A percentile compares a stretch with the other conserved stretches of the same genome.
Evolutionary conservation across 2,329 filamentous ascomycete species (phyloP).

Genomic region (Pseudocercospora ulei): DNA sequence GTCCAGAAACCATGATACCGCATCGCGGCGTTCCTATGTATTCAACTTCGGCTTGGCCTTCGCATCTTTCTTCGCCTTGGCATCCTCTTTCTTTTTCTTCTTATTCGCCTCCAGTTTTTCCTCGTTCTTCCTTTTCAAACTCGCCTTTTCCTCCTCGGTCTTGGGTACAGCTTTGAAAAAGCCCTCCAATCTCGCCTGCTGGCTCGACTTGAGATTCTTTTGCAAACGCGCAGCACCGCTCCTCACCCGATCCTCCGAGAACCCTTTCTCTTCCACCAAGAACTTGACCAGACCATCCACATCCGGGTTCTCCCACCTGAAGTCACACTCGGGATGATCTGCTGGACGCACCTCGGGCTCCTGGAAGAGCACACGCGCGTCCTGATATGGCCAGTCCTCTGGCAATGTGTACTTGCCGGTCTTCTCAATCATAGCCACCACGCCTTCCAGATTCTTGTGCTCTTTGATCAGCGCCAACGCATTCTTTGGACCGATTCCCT

Average conservation of each 20-base stretch:
- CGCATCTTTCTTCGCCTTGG: slow-evolving; percentile 85
- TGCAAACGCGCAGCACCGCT: slow-evolving; percentile 65
- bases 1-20: slow-evolving; percentile 7
- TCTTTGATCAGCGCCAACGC: slow-evolving; percentile 91
- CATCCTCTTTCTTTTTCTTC: slow-evolving; percentile 88
- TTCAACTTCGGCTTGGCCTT: slow-evolving; percentile 64
- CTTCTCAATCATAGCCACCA: slow-evolving; percentile 69
- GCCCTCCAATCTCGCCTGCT: slow-evolving; percentile 84
- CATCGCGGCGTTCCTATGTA: slow-evolving; percentile 20
- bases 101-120: slow-evolving; percentile 86
- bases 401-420: slow-evolving; percentile 75
- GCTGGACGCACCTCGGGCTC: slow-evolving; percentile 78
- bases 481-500: slow-evolving; percentile 84
- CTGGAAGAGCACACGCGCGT: slow-evolving; percentile 85
- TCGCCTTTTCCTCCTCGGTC: slow-evolving; percentile 74
- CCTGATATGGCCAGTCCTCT: slow-evolving; percentile 92
- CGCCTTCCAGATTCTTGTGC: slow-evolving; percentile 74
- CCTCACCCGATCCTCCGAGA: slow-evolving; percentile 88
- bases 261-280: slow-evolving; percentile 87
- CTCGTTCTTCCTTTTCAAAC: slow-evolving; percentile 83
- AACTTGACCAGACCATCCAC: slow-evolving; percentile 82
- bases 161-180: slow-evolving; percentile 94
- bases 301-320: slow-evolving; percentile 95
- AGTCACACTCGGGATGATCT: slow-evolving; percentile 79
- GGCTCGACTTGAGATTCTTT: slow-evolving; percentile 83